A percentile compares a stretch with the other conserved stretches of the same genome.
phyloP scores from a whole-genome alignment of 176 grass and related monocot genomes.

The Microstegium vimineum region DNA sequence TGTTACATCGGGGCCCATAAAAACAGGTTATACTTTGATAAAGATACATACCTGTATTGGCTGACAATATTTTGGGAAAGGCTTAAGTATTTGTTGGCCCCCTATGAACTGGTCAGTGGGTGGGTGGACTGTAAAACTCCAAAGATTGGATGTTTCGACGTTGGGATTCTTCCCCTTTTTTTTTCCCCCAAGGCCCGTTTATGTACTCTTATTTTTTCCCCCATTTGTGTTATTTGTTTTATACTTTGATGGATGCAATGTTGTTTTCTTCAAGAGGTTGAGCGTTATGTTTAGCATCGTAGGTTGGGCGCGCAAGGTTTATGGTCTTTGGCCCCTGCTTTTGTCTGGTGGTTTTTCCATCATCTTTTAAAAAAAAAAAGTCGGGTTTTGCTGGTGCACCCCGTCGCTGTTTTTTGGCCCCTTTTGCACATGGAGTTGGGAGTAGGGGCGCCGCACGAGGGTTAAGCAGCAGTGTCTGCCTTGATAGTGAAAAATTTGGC shows the following conservation, averaged over 20 bases:
- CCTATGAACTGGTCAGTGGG: background rate
- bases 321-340: background rate
- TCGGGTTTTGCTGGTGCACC: too few relatives aligned
- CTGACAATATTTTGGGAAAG: background rate
- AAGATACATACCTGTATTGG: background rate
- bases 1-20: background rate
- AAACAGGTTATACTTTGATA: constrained; percentile 10
- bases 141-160: background rate
- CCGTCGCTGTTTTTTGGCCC: too few relatives aligned
- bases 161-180: background rate
- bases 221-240: too few relatives aligned
- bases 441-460: background rate
- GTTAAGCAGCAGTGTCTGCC: background rate
- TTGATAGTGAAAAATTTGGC: background rate
- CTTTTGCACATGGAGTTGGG: background rate
- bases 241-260: background rate
- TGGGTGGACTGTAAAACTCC: background rate
- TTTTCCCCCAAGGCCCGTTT: background rate
- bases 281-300: background rate
- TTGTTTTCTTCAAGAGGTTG: background rate
- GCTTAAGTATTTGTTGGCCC: background rate
- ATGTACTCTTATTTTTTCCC: background rate
- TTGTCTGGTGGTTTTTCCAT: too few relatives aligned
- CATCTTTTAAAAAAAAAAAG: too few relatives aligned
- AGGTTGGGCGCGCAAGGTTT: background rate